Evolutionary conservation across 257 asterid species (phyloP), one percentile per base, ranked within the genome.

Genomic region (Scutellaria minor): DNA sequence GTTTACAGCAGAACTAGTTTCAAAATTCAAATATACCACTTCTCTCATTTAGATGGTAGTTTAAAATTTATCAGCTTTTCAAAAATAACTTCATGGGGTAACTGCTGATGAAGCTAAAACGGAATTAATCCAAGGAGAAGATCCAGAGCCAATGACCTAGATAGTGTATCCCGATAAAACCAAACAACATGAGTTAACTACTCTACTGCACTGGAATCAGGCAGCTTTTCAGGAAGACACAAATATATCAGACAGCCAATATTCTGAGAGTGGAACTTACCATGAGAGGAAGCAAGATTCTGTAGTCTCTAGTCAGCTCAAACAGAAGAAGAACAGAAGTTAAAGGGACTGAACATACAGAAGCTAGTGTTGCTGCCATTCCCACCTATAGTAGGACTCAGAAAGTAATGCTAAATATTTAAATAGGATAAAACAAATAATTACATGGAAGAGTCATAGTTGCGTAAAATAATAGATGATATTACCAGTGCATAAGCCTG

Each of bases 281-380:
- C 97, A 90, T 87, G 83, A 92, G 96, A 51, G 98, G 99, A 81
- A 95, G 99, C 88, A 95, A 85, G 58, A 95, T 95, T 83, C 97
- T 86, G 81, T 92, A 95, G 82, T 95, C 99, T 83, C 80, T 87
- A 40, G 98, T 95, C 84, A 95, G 82, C 84, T 95, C 99, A 81
- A 95, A 95, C 81, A 95, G 91, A 48, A 95, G 92, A 68, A 95
- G 92, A 74, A 92, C 91, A 12, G 99, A 95, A 45, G 99, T 92
- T 77, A 95, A 84, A 74, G 99, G 99, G 11, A 95, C 98, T 51
- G 98, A 95, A 83, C 97, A 92, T 63, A 87, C 95, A 39, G 98
- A 92, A 67, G 98, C 99, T 76, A 95, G 76, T 48, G 99, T 95
- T 78, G 98, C 99, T 77, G 99, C 99, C 99, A 95, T 95, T 54